phyloP scores from a whole-genome alignment of 2,329 filamentous ascomycete genomes.

The Penicillium sp. region DNA sequence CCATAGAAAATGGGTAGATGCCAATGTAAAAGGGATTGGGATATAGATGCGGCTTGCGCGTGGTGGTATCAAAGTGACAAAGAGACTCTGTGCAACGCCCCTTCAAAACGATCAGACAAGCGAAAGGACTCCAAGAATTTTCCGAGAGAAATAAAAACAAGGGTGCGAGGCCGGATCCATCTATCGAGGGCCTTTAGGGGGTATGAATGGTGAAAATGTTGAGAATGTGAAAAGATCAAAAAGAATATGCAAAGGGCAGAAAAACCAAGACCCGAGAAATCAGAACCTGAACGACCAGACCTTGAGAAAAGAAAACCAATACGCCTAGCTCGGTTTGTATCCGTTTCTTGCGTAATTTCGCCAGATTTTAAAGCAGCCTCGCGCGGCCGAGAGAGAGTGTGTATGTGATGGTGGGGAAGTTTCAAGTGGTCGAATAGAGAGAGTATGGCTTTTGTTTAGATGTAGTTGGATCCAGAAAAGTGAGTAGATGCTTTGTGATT shows the following conservation, averaged over 20 bases:
- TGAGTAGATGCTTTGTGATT: constrained; percentile 77
- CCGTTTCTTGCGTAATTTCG: constrained; percentile 25
- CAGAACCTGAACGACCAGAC: constrained; percentile 21
- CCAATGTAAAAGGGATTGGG: constrained; percentile 20
- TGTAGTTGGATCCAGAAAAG: constrained; percentile 57
- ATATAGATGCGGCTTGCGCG: constrained; percentile 33
- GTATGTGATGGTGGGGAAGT: constrained; percentile 8
- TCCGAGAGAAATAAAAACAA: constrained; percentile 26
- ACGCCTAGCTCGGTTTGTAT: constrained; percentile 31
- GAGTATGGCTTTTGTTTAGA: constrained; percentile 23
- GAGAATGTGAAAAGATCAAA: constrained; percentile 14
- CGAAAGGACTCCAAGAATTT: constrained; percentile 25
- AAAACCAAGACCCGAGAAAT: constrained; percentile 8
- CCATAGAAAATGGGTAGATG: constrained; percentile 15
- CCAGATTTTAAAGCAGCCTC: constrained; percentile 16
- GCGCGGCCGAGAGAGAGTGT: constrained; percentile 15
- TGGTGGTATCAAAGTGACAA: constrained; percentile 30
- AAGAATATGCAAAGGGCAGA: constrained; percentile 5
- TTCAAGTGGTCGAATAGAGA: constrained; percentile 13
- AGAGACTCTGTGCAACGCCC: constrained; percentile 21
- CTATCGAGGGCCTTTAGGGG: constrained; percentile 39
- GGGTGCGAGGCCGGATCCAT: constrained; percentile 35
- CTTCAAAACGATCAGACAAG: constrained; percentile 14
- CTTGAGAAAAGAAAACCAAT: constrained; percentile 25
- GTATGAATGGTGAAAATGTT: constrained; percentile 37